Evolutionary conservation across 331 rosid genomes (phyloP), one percentile per base, ranked within the genome.

Genomic region (Cydonia oblonga): DNA sequence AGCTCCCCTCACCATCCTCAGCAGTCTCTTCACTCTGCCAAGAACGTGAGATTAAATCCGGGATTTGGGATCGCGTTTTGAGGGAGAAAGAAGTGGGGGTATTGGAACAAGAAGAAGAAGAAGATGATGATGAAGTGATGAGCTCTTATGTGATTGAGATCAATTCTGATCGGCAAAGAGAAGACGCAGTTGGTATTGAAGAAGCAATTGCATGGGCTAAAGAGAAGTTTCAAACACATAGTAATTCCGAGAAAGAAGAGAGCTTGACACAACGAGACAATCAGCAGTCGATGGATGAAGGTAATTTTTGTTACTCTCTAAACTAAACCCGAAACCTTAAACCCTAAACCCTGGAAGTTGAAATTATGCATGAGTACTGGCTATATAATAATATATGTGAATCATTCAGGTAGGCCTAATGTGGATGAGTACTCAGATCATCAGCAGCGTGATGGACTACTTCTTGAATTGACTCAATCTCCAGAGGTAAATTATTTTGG

Each of bases 1-100:
- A 87, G 32, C 81, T 79, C 51, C 82, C 81, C 70, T 91, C 98
- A 23, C 84, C 92, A 51, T 69, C 89, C 66, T 91, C 98, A 7
- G 87, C 78, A 63, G 90, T 78, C 72, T 89, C 97, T 64, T 90
- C 89, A 22, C 78, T 84, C n/a, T 88, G 85, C 83, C 92, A 83
- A 32, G 93, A 87, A 54, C 81, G 74, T 25, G 89, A 87, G 77
- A 59, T 80, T 59, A 89, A 84, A 80, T 52, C 76, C 38, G 84
- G 76, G 32, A 68, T 70, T 76, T 85, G 57, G 35, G 84, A 81
- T 60, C 72, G 46, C 33, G 81, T 75, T 70, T 62, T 73, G 22
- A 75, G 66, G 2, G 83, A 80, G 77, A 76, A 71, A 2, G 85
- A 84, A 5, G 86, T 78, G 66, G 66, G 20, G 18, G 57, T 60